These are phyloP conservation scores for Cercospora sesami DNA, from an alignment of 2,329 filamentous ascomycete genomes.

Conservation along the genomic window DNA sequence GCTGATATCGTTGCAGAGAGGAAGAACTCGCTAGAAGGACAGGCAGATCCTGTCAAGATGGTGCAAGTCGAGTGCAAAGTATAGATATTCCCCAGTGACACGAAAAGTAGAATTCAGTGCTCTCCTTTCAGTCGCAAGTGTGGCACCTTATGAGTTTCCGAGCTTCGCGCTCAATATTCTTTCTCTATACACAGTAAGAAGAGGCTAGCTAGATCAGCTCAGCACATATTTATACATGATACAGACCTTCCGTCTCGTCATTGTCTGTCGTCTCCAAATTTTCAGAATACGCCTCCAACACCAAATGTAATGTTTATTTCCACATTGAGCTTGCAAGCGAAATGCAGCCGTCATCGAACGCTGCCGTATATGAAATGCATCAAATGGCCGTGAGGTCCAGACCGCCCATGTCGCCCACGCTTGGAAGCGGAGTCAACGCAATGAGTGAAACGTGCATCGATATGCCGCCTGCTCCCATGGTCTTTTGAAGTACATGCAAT, in stretches of 20 bases:
- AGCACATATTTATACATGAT: not conserved
- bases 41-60: not conserved
- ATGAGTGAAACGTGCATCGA: not conserved
- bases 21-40: not conserved
- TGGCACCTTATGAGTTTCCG: not conserved
- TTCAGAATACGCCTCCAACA: not conserved
- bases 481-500: not conserved
- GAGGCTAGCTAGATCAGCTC: not conserved
- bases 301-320: not conserved
- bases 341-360: not conserved
- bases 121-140: not conserved
- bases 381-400: not conserved
- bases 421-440: not conserved
- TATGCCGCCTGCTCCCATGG: not conserved
- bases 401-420: not conserved
- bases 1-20: not conserved
- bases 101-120: not conserved
- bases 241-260: slow-evolving; percentile 2
- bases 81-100: not conserved
- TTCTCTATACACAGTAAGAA: not conserved
- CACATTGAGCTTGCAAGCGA: not conserved
- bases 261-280: not conserved
- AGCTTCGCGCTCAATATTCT: not conserved
- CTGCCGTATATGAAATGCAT: not conserved
- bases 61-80: not conserved